Evolutionary conservation across 371 early-diverging fungal species (phyloP), one percentile per base, ranked within the genome.

Genomic region (Enterocytospora artemiae): DNA sequence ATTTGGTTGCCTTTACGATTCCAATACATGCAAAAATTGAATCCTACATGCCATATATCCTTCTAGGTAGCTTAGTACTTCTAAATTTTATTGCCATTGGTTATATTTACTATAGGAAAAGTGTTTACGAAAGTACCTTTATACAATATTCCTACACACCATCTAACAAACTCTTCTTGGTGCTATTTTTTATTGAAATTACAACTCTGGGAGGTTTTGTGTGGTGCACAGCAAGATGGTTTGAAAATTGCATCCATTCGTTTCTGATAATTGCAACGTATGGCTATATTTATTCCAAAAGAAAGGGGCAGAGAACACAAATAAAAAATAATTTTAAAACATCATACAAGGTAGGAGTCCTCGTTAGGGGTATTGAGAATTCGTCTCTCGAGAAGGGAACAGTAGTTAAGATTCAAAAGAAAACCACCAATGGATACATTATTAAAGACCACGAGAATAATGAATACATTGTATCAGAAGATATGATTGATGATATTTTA

Each of bases 391-490:
- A 7, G 22, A 46, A 46, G 48, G 48, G 48, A 16, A 20, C 48
- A 46, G 12, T 46, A 20, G 48, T 46, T 7, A 46, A 46, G 48
- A 46, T 46, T 7, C 7, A 46, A 9, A 46, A 18, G 4, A 46
- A 25, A 18, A 16, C 7, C 20, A 25, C 5, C 7, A 25, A 18
- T 25, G 24, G 16, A 25, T 4, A 20, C 7, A 25, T 46, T 4
- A 25, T 46, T 20, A 46, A 46, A 46, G 48, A 46, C 48, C 24
- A 46, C 18, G 18, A 7, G 16, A 46, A 46, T 25, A 46, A 46
- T 25, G 7, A 16, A 25, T 46, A 46, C 24, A 25, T 20, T 5
- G 24, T 46, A 46, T 12, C 12, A 46, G 48, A 20, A 9, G 24
- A 16, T 25, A 16, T 46, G 48, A 25, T 46, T 7, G 25, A 16